Percentiles rank a stretch among this genome's conserved stretches.
phyloP scores from a whole-genome alignment of 2,329 filamentous ascomycete species.

The Alternaria burnsii region DNA sequence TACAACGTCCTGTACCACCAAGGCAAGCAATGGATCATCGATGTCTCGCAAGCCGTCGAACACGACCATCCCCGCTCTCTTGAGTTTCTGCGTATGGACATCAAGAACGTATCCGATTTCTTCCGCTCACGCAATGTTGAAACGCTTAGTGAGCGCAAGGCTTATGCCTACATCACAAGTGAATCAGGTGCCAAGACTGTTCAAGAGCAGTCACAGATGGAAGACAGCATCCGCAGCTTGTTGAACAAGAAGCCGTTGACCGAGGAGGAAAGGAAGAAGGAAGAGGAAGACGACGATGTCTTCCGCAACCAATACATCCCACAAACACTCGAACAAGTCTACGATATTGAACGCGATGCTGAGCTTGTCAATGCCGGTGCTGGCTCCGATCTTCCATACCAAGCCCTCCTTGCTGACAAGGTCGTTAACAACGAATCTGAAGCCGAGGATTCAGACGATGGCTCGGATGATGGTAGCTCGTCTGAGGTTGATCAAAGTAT shows the following conservation, averaged over 20 bases:
- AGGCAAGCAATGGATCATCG: conserved; percentile 86
- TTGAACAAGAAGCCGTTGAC: conserved; percentile 64
- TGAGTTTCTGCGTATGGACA: conserved; percentile 96
- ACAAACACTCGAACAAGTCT: conserved; percentile 93
- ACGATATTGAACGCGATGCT: conserved; percentile 91
- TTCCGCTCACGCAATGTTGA: conserved; percentile 88
- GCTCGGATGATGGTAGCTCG: conserved; percentile 25
- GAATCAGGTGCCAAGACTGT: conserved; percentile 60
- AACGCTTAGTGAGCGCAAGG: conserved; percentile 76
- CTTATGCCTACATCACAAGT: conserved; percentile 83
- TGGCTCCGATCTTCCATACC: conserved; percentile 82
- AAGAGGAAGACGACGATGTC: conserved; percentile 86
- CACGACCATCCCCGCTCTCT: conserved; percentile 92
- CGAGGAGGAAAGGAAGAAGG: conserved; percentile 62
- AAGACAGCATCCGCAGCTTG: conserved; percentile 70
- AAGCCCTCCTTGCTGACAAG: conserved; percentile 79
- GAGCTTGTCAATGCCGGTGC: conserved; percentile 77
- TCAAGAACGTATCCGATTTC: conserved; percentile 95
- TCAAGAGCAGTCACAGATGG: conserved; percentile 70
- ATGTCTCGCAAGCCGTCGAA: conserved; percentile 97
- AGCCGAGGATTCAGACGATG: conserved; percentile 48
- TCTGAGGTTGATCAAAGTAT: conserved; percentile 43
- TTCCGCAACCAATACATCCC: conserved; percentile 97
- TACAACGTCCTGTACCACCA: conserved; percentile 96
- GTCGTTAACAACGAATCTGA: conserved; percentile 56